Evolutionary conservation across 305 asterid genomes (phyloP).

Genomic region (Rubia peregrina): DNA sequence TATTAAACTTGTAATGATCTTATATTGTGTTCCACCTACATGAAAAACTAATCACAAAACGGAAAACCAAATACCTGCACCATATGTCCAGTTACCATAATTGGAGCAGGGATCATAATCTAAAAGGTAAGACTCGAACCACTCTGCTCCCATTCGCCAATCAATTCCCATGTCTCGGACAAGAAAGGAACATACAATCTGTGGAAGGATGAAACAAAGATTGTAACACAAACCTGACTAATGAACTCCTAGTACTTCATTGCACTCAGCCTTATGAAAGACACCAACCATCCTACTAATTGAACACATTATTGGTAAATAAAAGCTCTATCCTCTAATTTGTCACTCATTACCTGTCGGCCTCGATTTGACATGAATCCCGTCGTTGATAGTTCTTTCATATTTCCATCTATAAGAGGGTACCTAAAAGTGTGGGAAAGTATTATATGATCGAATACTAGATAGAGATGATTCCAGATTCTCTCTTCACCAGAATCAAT

Average conservation of each 20-base stretch:
- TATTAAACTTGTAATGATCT: no score
- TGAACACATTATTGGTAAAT: not conserved
- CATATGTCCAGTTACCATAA: slow-evolving; percentile 94
- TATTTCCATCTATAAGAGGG: slow-evolving; percentile 87
- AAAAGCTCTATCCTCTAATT: not conserved
- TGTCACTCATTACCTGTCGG: slow-evolving; percentile 50
- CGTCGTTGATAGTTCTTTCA: slow-evolving; percentile 68
- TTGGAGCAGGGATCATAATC: slow-evolving; percentile 96
- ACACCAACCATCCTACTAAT: not conserved
- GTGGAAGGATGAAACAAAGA: slow-evolving; percentile 3
- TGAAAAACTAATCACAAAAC: not conserved
- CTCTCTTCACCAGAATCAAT: not conserved
- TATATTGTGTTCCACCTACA: not conserved
- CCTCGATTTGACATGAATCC: slow-evolving; percentile 99
- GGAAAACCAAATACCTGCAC: slow-evolving; percentile 55
- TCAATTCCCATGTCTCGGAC: slow-evolving; percentile 97
- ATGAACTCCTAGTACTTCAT: not conserved
- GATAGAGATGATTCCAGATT: not conserved
- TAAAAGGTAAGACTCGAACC: slow-evolving; percentile 90
- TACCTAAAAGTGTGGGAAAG: slow-evolving; percentile 37
- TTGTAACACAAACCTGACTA: not conserved
- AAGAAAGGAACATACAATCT: slow-evolving; percentile 94
- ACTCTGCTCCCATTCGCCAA: slow-evolving; percentile 99
- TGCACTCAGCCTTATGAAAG: not conserved
- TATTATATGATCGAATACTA: slow-evolving; percentile 15